phyloP scores from a whole-genome alignment of 2,329 filamentous ascomycete species.

The Teratosphaeriaceae sp. region DNA sequence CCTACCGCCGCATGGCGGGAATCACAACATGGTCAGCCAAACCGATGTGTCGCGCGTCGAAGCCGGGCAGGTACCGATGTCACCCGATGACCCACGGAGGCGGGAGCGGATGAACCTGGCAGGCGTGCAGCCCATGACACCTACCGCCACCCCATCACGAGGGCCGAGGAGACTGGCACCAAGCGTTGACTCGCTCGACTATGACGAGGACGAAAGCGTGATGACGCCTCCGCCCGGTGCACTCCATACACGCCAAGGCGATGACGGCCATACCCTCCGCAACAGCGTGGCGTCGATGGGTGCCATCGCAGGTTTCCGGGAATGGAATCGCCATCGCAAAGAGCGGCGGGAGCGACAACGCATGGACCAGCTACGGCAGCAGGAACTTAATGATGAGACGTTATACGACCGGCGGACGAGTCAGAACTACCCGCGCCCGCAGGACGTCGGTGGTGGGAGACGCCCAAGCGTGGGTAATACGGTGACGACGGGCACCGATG shows the following conservation, averaged over 20 bases:
- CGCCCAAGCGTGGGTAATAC: constrained; percentile 25
- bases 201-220: constrained; percentile 26
- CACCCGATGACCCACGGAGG: constrained; percentile 29
- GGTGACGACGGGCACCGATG: constrained; percentile 21
- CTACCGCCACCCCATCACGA: constrained; percentile 33
- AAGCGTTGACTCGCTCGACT: constrained; percentile 33
- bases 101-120: constrained; percentile 10
- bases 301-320: constrained; percentile 27
- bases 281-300: constrained; percentile 43
- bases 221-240: neutral
- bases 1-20: constrained; percentile 39
- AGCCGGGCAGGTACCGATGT: constrained; percentile 47
- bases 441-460: constrained; percentile 19
- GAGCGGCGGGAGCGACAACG: constrained; percentile 55
- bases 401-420: constrained; percentile 27
- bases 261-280: constrained; percentile 30
- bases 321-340: constrained; percentile 45
- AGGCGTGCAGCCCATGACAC: constrained; percentile 22
- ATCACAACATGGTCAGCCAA: constrained; percentile 39
- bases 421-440: constrained; percentile 21
- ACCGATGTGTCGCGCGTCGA: constrained; percentile 44
- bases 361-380: constrained; percentile 47
- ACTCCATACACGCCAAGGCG: constrained; percentile 7
- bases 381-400: constrained; percentile 37
- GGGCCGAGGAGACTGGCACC: constrained; percentile 32